phyloP scores from a whole-genome alignment of 768 basidiomycete species.

The Suillus fuscotomentosus region DNA sequence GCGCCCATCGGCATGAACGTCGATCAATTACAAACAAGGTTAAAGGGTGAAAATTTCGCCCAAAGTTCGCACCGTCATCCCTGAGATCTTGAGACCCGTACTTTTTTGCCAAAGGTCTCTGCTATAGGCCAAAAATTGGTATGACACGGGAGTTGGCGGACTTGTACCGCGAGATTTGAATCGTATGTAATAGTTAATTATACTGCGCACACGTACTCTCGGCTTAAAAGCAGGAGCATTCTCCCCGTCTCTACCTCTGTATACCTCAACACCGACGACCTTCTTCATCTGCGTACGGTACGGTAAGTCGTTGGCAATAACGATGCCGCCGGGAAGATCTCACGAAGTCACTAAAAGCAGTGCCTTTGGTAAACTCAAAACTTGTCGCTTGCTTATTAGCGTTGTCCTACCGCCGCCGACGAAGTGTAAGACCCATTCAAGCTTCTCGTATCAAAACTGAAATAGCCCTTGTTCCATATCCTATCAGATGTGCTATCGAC shows the following conservation, averaged over 20 bases:
- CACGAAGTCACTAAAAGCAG: conserved; percentile 14
- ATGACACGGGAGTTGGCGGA: conserved; percentile 14
- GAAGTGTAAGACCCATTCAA: conserved; percentile 19
- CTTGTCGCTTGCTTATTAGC: conserved; percentile 10
- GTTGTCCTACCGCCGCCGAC: conserved; percentile 59
- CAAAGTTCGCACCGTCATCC: conserved; percentile 7
- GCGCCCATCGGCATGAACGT: conserved; percentile 6
- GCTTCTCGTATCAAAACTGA: conserved; percentile 9
- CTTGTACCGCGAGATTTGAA: conserved; percentile 5
- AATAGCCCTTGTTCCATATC: conserved; percentile 2
- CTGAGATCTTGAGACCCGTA: conserved; percentile 4
- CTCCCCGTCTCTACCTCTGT: not conserved
- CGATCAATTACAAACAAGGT: conserved; percentile 11
- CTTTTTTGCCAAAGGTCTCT: conserved; percentile 13
- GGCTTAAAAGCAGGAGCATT: conserved; percentile 11
- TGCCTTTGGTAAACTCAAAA: conserved; percentile 15
- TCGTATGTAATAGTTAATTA: conserved; percentile 18
- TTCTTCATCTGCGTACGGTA: not conserved
- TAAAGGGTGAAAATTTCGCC: conserved; percentile 4
- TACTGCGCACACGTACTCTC: conserved; percentile 2
- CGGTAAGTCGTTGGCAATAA: not conserved
- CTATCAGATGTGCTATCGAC: conserved; percentile 61
- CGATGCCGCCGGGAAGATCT: conserved; percentile 10
- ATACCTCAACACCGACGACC: not conserved
- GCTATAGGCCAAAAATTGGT: conserved; percentile 2